Evolutionary conservation across 257 asterid genomes (phyloP).

Genomic region (Agastache rugosa): DNA sequence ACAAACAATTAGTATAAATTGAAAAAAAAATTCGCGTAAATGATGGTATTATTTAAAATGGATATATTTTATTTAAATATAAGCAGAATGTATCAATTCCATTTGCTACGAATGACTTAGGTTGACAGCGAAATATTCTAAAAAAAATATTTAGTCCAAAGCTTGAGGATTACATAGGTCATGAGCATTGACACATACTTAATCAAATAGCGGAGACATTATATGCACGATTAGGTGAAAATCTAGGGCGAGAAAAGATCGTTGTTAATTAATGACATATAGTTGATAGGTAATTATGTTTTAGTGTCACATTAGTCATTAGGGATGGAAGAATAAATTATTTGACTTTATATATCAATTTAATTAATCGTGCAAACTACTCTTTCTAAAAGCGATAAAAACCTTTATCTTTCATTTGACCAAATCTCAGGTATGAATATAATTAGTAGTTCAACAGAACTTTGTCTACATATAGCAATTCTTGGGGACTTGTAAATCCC

Average conservation of each 20-base stretch:
- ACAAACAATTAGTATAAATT: background rate
- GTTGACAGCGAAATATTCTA: background rate
- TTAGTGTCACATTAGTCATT: constrained; percentile 16
- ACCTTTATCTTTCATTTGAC: constrained; percentile 31
- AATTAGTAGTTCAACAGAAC: constrained; percentile 45
- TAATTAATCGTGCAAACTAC: constrained; percentile 45
- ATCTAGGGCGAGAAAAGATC: constrained; percentile 28
- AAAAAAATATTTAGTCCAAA: constrained; percentile 15
- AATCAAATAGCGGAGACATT: background rate
- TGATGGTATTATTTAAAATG: background rate
- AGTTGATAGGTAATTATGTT: constrained; percentile 42
- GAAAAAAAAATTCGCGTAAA: background rate
- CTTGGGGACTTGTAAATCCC: constrained; percentile 10
- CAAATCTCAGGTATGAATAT: constrained; percentile 24
- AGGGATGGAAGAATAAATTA: constrained; percentile 15
- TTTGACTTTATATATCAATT: constrained; percentile 46
- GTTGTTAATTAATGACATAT: constrained; percentile 10
- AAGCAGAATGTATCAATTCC: background rate
- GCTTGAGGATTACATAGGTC: constrained; percentile 31
- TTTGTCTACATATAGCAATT: constrained; percentile 29
- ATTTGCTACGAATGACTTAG: background rate
- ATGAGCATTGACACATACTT: constrained; percentile 5
- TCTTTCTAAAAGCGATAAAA: constrained; percentile 38
- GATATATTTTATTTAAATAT: background rate
- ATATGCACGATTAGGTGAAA: constrained; percentile 52